Conservation (phyloP, 495 filamentous ascomycete genomes). For the Trichoderma gamsii region DNA sequence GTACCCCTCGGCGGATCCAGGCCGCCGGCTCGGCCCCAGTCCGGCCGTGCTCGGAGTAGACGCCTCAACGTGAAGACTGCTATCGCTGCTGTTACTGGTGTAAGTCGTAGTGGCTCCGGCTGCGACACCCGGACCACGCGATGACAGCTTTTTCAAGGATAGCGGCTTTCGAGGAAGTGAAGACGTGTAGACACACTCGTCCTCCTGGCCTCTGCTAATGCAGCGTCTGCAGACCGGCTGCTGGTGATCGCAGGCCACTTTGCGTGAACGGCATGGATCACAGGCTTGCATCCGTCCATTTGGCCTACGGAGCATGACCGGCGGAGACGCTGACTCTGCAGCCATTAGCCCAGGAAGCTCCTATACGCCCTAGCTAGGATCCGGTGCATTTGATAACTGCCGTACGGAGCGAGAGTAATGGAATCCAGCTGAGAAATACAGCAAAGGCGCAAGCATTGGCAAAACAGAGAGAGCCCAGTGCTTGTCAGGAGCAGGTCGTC, state of each 20-base stretch:
- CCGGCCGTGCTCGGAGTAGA: not conserved
- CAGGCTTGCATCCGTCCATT: constrained; percentile 20
- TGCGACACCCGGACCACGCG: not conserved
- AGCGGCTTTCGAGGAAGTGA: not conserved
- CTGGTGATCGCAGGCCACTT: constrained; percentile 30
- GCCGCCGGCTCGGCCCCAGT: not conserved
- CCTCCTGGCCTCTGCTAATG: constrained; percentile 20
- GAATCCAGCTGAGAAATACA: not conserved
- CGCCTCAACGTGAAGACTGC: not conserved
- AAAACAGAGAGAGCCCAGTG: not conserved
- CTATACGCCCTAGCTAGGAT: not conserved
- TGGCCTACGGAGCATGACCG: constrained; percentile 14
- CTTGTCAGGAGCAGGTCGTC: not conserved
- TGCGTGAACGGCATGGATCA: constrained; percentile 31
- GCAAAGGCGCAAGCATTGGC: not conserved
- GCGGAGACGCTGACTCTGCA: not conserved
- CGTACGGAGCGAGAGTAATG: not conserved
- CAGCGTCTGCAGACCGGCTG: constrained; percentile 28
- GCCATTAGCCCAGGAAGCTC: not conserved
- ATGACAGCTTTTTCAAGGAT: not conserved
- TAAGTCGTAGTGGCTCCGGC: not conserved
- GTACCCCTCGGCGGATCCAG: not conserved
- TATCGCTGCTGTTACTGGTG: not conserved
- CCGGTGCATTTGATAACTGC: not conserved
- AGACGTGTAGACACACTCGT: constrained; percentile 4